A percentile compares a stretch with the other conserved stretches of the same genome.
phyloP scores from a whole-genome alignment of 352 stramenopile species.

The Vaucheria bursata region DNA sequence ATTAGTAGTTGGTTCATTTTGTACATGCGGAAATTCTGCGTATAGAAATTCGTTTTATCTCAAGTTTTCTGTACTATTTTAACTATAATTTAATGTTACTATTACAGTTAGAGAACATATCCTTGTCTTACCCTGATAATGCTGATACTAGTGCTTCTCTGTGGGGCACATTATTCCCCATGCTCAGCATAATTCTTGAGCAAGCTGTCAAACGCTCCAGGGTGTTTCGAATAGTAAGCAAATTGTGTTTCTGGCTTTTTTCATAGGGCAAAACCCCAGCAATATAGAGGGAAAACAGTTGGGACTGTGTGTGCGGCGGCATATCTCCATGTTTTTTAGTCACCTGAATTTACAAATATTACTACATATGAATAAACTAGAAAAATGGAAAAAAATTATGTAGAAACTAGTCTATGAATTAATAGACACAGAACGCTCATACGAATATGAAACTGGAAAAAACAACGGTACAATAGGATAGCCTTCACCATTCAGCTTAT shows the following conservation, averaged over 20 bases:
- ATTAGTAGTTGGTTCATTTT: too few species aligned
- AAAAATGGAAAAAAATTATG: too few species aligned
- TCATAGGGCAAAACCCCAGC: conserved; percentile 27
- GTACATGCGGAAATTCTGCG: too few species aligned
- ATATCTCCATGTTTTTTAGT: conserved; percentile 41
- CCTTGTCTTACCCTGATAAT: not conserved
- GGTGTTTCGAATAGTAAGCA: conserved; percentile 32
- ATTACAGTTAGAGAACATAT: too few species aligned
- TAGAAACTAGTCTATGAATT: not conserved
- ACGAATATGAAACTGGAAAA: not conserved
- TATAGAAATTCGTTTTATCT: too few species aligned
- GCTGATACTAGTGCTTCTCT: not conserved
- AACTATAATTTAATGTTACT: too few species aligned
- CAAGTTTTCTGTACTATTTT: too few species aligned
- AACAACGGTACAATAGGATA: not conserved
- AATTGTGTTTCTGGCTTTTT: conserved; percentile 24
- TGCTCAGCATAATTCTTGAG: not conserved
- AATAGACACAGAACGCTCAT: not conserved
- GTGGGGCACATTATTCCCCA: not conserved
- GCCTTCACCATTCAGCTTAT: not conserved
- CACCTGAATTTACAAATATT: too few species aligned
- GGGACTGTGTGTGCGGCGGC: conserved; percentile 1
- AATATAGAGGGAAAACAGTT: conserved; percentile 37
- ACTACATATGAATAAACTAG: too few species aligned
- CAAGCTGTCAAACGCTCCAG: conserved; percentile 19